Conservation (phyloP, 768 basidiomycete genomes). For the Leccinum variicolor region DNA sequence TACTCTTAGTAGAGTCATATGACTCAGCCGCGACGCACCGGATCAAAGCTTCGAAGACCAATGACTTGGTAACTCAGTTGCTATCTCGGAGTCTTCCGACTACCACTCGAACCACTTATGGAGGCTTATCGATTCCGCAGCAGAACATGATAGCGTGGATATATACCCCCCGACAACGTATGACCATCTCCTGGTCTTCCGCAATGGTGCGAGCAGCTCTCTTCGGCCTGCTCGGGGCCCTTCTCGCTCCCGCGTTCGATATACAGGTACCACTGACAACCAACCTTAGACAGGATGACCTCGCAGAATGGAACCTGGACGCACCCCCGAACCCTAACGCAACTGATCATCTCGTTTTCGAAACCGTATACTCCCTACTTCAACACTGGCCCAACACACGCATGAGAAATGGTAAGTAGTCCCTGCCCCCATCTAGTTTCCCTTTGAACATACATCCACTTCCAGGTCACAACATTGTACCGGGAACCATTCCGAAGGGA, state of each 20-base stretch:
- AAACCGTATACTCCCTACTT: slow-evolving; percentile 28
- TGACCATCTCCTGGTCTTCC: neutral
- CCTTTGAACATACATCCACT: slow-evolving; percentile 11
- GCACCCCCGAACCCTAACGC: slow-evolving; percentile 20
- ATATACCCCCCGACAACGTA: too few species aligned
- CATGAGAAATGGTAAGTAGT: slow-evolving; percentile 39
- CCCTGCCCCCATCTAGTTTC: slow-evolving; percentile 8
- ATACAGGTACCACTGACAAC: slow-evolving; percentile 1
- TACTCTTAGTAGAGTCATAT: too few species aligned
- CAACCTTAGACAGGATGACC: neutral
- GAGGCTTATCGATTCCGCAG: too few species aligned
- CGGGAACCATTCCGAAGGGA: slow-evolving; percentile 32
- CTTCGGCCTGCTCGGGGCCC: neutral
- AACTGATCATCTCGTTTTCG: slow-evolving; percentile 26
- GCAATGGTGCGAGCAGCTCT: neutral
- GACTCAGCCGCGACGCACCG: too few species aligned
- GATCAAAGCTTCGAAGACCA: too few species aligned
- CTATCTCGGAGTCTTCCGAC: too few species aligned
- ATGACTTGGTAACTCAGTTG: too few species aligned
- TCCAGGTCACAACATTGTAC: slow-evolving; percentile 26
- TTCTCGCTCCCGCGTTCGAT: neutral
- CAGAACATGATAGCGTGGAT: too few species aligned
- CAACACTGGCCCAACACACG: slow-evolving; percentile 47
- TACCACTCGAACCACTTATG: too few species aligned
- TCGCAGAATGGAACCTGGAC: slow-evolving; percentile 23